phyloP scores from a whole-genome alignment of 345 rosid genomes.

The Corchorus olitorius region DNA sequence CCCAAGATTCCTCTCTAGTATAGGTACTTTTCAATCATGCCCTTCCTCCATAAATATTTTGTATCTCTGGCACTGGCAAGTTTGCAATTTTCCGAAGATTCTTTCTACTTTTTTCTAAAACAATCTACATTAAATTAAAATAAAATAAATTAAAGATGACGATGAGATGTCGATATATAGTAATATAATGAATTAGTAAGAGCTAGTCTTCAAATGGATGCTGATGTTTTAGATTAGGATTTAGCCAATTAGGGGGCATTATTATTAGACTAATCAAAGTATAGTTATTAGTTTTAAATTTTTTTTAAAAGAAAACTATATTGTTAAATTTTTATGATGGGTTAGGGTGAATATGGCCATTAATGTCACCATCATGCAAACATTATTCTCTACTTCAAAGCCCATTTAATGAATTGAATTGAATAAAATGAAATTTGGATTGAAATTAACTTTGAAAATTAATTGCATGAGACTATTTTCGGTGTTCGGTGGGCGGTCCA shows the following conservation, averaged over 20 bases:
- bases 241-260: not conserved
- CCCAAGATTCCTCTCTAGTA: not conserved
- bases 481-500: no score
- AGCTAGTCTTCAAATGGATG: not conserved
- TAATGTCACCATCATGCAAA: not conserved
- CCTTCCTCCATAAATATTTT: slow-evolving; percentile 4
- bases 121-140: not conserved
- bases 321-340: not conserved
- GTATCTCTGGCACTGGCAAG: not conserved
- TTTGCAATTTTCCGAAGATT: slow-evolving; percentile 2
- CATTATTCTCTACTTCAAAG: not conserved
- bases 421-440: no score
- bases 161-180: no score
- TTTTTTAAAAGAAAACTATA: not conserved
- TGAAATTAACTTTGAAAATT: no score
- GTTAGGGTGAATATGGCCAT: not conserved
- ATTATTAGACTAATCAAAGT: not conserved
- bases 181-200: no score
- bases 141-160: not conserved
- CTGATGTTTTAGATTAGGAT: not conserved
- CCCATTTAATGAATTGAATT: no score
- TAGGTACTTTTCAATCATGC: not conserved
- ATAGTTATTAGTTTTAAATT: not conserved
- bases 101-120: not conserved
- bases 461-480: no score